Percentiles rank a stretch among this genome's conserved stretches.
phyloP scores from a whole-genome alignment of 352 stramenopile genomes.

The Pythium insidiosum region DNA sequence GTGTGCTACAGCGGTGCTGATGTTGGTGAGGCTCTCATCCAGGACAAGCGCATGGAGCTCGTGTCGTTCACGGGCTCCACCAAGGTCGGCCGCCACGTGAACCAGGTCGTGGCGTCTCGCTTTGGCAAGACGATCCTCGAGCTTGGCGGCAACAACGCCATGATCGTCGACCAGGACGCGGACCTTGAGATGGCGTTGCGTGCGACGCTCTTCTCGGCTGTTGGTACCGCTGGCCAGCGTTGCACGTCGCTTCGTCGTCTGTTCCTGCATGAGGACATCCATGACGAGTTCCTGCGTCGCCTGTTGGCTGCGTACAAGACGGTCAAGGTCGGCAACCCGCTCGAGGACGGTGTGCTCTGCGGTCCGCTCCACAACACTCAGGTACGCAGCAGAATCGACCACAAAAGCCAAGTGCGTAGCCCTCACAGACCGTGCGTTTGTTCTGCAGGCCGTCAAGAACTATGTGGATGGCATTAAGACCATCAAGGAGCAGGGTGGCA shows the following conservation, averaged over 20 bases:
- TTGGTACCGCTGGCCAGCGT: constrained; percentile 88
- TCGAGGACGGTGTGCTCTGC: constrained; percentile 79
- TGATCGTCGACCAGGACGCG: constrained; percentile 90
- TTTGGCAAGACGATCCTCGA: constrained; percentile 91
- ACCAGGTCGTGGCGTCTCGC: constrained; percentile 76
- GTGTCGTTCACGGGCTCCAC: constrained; percentile 91
- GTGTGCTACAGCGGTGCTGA: constrained; percentile 36
- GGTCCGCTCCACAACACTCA: constrained; percentile 68
- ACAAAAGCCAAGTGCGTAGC: too few relatives aligned
- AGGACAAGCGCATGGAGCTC: constrained; percentile 64
- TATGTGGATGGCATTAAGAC: constrained; percentile 81
- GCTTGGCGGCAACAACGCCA: constrained; percentile 90
- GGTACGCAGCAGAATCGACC: too few relatives aligned
- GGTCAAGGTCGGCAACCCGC: constrained; percentile 84
- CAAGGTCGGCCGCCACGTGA: constrained; percentile 81
- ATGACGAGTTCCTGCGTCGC: constrained; percentile 85
- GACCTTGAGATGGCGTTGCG: constrained; percentile 88
- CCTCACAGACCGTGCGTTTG: not conserved
- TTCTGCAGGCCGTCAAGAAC: constrained; percentile 68
- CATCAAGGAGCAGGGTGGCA: constrained; percentile 70
- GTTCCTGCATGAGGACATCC: constrained; percentile 87
- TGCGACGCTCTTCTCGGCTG: constrained; percentile 86
- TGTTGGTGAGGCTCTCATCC: constrained; percentile 80
- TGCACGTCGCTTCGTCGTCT: constrained; percentile 90
- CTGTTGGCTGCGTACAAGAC: constrained; percentile 83